Evolutionary conservation across 202 grass and related monocot species (phyloP).

Genomic region (Carex arenaria): DNA sequence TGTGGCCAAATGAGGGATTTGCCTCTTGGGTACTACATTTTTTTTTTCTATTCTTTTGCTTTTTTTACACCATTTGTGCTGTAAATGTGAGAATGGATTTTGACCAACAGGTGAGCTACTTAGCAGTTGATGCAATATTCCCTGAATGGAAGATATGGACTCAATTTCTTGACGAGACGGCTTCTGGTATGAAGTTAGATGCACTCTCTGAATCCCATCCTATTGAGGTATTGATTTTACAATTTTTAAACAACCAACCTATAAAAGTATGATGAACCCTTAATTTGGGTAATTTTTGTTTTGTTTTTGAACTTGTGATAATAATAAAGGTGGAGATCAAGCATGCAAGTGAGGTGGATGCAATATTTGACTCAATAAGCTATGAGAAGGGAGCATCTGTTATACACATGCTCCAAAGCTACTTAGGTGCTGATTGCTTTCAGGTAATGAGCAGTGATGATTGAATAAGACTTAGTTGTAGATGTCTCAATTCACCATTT

Average conservation of each 20-base stretch:
- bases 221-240: conserved; percentile 61
- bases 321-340: conserved; percentile 72
- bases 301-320: conserved; percentile 16
- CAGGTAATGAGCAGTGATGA: conserved; percentile 35
- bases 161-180: conserved; percentile 77
- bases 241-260: not conserved
- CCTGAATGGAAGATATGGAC: conserved; percentile 94
- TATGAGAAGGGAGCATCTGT: conserved; percentile 77
- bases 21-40: conserved; percentile 72
- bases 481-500: not conserved
- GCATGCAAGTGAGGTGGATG: conserved; percentile 67
- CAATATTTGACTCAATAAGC: conserved; percentile 91
- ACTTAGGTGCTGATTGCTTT: conserved; percentile 76
- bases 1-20: conserved; percentile 98
- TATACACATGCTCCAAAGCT: conserved; percentile 90
- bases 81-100: conserved; percentile 1
- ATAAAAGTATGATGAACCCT: not conserved
- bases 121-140: conserved; percentile 63
- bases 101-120: conserved; percentile 65
- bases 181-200: conserved; percentile 61
- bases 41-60: not conserved
- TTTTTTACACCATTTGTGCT: not conserved
- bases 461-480: not conserved
- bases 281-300: not conserved
- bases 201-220: conserved; percentile 85